Evolutionary conservation across 2,329 filamentous ascomycete species (phyloP), one percentile per base, ranked within the genome.

Genomic region (Sclerotinia glacialis): DNA sequence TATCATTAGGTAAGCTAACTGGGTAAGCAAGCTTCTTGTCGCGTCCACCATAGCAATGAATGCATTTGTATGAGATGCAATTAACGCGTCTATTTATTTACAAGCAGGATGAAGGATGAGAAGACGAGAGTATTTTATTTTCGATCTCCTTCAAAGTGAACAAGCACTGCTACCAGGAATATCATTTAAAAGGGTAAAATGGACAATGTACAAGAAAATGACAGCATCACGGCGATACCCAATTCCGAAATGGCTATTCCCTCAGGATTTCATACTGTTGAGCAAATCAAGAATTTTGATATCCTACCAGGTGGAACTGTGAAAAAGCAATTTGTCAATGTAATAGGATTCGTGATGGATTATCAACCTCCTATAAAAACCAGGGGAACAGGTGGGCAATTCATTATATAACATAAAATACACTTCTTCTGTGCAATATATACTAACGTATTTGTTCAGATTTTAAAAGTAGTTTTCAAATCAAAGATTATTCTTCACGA

Each of bases 291-390:
- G 69, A 75, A 81, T 40, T 9, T 63, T 14, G 47, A 60, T 26
- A 49, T 60, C 7, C 14, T 60, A 60, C 58, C 44, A 60, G 46
- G 46, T 26, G 44, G 58, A 21, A 34, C 16, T 37, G 8, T 49
- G 8, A 60, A 37, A 26, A 54, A 52, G 26, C 64, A 42, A 42
- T 37, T 79, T 7, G 79, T 88, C 69, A 89, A 81, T 77, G 78
- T 95, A 50, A 83, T 92, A 61, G 93, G 92, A 1, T 77, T 94
- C 5, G 84, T 94, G 4, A 85, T 86, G 62, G 90, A 94, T 71
- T 83, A 82, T 59, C 82, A 85, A 66, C 77, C 81, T 0, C 84
- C 86, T 0, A 80, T 79, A 0, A 66, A 75, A 14, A 86, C 86
- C 1, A 79, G 69, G 64, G 82, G 84, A 28, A 73, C 76, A 31